Evolutionary conservation across 176 grass and related monocot species (phyloP).

Genomic region (Oryza australiensis): DNA sequence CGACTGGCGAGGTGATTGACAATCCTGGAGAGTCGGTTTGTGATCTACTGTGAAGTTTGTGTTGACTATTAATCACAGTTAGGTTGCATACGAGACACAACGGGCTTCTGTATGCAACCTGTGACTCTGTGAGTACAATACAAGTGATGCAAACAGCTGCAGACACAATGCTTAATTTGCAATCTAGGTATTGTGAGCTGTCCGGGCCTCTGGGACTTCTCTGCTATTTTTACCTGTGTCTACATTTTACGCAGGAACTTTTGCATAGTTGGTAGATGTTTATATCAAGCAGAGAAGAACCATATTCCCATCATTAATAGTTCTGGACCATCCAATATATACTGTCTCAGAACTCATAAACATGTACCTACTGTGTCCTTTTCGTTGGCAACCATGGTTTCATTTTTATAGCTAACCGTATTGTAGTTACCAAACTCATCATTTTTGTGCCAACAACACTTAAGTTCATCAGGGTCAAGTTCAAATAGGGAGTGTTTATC

Average conservation of each 20-base stretch:
- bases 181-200: neutral
- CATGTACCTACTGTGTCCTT: slow-evolving; percentile 21
- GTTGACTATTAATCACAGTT: neutral
- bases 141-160: neutral
- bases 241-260: neutral
- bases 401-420: neutral
- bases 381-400: neutral
- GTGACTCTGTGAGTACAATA: neutral
- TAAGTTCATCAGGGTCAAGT: neutral
- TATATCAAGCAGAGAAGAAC: neutral
- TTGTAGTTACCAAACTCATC: neutral
- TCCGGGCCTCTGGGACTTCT: no score
- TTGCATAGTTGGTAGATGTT: neutral
- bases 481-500: neutral
- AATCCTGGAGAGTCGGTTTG: neutral
- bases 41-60: neutral
- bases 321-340: slow-evolving; percentile 18
- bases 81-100: neutral
- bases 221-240: neutral
- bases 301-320: slow-evolving; percentile 20
- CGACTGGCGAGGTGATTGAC: neutral
- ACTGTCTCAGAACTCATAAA: slow-evolving; percentile 12
- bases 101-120: neutral
- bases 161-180: neutral
- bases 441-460: neutral